phyloP scores from a whole-genome alignment of 257 asterid genomes.

The Primulina eburnea region DNA sequence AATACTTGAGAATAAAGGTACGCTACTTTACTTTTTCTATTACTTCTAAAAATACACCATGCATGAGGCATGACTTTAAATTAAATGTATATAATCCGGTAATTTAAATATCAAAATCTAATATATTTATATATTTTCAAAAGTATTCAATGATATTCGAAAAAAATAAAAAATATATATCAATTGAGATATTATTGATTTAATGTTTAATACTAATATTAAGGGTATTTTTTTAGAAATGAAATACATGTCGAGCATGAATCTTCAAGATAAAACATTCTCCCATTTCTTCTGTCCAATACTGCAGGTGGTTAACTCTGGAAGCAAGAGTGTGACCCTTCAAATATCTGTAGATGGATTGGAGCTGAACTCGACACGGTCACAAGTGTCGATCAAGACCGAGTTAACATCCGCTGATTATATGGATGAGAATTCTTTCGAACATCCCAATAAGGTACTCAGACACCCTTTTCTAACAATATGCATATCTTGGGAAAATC shows the following conservation, averaged over 20 bases:
- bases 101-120: too few relatives aligned
- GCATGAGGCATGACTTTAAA: too few relatives aligned
- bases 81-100: too few relatives aligned
- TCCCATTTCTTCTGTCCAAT: constrained; percentile 9
- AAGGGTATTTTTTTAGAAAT: background rate
- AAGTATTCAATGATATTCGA: too few relatives aligned
- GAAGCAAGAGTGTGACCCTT: constrained; percentile 44
- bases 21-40: background rate
- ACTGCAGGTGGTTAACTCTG: constrained; percentile 70
- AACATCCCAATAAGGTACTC: constrained; percentile 64
- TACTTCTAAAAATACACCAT: too few relatives aligned
- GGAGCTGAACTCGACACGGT: constrained; percentile 36
- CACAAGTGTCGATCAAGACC: constrained; percentile 45
- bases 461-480: background rate
- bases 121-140: background rate
- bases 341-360: constrained; percentile 46
- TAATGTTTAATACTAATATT: background rate
- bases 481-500: background rate
- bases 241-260: too few relatives aligned
- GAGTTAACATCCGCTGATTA: constrained; percentile 50
- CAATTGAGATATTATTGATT: too few relatives aligned
- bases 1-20: constrained; percentile 67
- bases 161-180: too few relatives aligned
- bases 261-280: background rate
- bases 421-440: constrained; percentile 80